Evolutionary conservation across 202 grass and related monocot species (phyloP).

Genomic region (Panicum virgatum): DNA sequence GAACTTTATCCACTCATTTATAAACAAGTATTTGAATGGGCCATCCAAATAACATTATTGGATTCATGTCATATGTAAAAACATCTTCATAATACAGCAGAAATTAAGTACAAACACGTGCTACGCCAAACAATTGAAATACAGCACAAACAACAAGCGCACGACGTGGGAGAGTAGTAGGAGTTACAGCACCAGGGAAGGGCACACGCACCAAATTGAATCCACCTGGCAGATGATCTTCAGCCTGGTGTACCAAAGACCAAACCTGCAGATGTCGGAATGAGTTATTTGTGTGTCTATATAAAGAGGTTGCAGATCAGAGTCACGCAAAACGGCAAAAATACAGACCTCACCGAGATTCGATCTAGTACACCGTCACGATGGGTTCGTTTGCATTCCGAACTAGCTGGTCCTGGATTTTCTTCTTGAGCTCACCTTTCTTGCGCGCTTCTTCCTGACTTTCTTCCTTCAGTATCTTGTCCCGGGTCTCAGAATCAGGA

Average conservation of each 20-base stretch:
- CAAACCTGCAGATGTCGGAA: not conserved
- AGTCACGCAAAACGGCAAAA: not conserved
- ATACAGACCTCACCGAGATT: not conserved
- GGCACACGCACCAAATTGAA: not conserved
- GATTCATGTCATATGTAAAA: not conserved
- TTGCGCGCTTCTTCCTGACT: not conserved
- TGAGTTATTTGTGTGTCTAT: not conserved
- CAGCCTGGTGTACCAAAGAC: too few species aligned
- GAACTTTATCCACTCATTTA: too few species aligned
- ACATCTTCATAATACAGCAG: not conserved
- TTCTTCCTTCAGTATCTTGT: not conserved
- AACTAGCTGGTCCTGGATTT: not conserved
- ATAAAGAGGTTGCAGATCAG: not conserved
- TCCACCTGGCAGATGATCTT: not conserved
- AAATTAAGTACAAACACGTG: not conserved
- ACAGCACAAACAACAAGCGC: not conserved
- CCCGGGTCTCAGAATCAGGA: too few species aligned
- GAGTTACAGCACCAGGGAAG: not conserved
- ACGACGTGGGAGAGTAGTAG: too few species aligned
- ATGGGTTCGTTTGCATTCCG: not conserved
- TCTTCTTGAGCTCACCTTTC: not conserved
- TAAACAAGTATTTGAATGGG: too few species aligned
- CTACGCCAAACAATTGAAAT: not conserved
- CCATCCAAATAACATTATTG: not conserved
- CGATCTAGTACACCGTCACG: not conserved